Conservation (phyloP, 495 filamentous ascomycete genomes). For the Penicillium verhagenii region DNA sequence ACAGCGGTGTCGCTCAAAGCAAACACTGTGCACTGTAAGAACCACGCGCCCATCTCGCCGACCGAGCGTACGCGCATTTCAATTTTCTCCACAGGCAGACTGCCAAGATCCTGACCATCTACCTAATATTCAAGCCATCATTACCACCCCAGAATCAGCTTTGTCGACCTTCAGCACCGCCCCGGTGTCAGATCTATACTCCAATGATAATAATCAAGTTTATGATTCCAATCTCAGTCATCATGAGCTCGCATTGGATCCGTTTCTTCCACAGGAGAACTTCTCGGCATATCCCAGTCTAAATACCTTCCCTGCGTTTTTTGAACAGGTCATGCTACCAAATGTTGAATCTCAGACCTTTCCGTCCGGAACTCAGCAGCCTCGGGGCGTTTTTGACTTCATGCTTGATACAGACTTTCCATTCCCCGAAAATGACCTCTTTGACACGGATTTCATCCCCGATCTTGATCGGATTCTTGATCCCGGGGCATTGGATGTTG, state of each 20-base stretch:
- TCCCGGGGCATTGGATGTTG: too few species aligned
- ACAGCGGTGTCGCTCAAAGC: slow-evolving; percentile 17
- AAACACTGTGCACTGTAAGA: slow-evolving; percentile 12
- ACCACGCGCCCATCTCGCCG: not conserved
- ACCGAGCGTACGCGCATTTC: not conserved
- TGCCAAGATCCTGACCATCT: too few species aligned
- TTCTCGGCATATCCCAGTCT: not conserved
- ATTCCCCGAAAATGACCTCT: slow-evolving; percentile 17
- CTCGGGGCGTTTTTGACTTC: slow-evolving; percentile 29
- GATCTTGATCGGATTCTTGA: slow-evolving; percentile 26
- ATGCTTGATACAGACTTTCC: slow-evolving; percentile 24
- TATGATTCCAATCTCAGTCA: not conserved
- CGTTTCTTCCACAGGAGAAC: not conserved
- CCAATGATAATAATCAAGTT: slow-evolving; percentile 1
- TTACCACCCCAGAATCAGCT: slow-evolving; percentile 10
- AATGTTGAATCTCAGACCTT: not conserved
- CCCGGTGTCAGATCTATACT: too few species aligned
- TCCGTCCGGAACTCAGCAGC: slow-evolving; percentile 18
- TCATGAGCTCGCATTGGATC: not conserved
- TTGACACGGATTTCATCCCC: slow-evolving; percentile 19
- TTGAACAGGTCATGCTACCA: slow-evolving; percentile 29
- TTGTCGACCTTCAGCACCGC: slow-evolving; percentile 7
- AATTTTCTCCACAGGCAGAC: too few species aligned
- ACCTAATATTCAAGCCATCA: not conserved
- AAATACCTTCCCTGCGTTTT: slow-evolving; percentile 25